Percentiles rank a stretch among this genome's conserved stretches.
Evolutionary conservation across 495 filamentous ascomycete species (phyloP).

Genomic region (Collariella sp.): DNA sequence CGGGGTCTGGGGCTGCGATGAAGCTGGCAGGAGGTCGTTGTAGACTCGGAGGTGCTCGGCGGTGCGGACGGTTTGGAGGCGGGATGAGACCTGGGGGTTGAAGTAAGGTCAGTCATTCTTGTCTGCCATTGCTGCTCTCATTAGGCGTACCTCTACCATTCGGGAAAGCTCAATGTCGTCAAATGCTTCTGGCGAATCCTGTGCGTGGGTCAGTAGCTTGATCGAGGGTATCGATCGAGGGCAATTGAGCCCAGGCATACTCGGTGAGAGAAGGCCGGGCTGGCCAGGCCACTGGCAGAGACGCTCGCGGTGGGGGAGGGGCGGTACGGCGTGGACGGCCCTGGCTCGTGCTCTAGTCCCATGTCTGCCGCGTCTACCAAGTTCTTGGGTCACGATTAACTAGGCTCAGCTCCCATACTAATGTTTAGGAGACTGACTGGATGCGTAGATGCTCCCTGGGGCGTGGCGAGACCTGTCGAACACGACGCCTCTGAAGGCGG

Average conservation of each 20-base stretch:
- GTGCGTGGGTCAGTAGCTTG: neutral
- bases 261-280: neutral
- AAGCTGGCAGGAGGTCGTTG: constrained; percentile 42
- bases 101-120: no score
- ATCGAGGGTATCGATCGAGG: neutral
- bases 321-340: neutral
- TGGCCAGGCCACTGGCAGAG: neutral
- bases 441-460: no score
- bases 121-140: neutral
- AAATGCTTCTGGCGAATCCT: neutral
- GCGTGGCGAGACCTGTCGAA: no score
- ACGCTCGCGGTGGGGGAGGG: neutral
- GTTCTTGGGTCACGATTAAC: neutral
- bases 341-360: neutral
- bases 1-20: constrained; percentile 49
- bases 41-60: constrained; percentile 31
- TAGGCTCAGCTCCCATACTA: neutral
- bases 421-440: no score
- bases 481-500: no score
- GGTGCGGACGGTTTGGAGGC: neutral
- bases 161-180: neutral
- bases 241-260: neutral
- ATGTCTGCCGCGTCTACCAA: neutral
- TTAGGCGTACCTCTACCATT: neutral
- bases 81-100: neutral